These are phyloP conservation scores for Vigna mungo DNA, from an alignment of 306 rosid species.

Conservation along the genomic window DNA sequence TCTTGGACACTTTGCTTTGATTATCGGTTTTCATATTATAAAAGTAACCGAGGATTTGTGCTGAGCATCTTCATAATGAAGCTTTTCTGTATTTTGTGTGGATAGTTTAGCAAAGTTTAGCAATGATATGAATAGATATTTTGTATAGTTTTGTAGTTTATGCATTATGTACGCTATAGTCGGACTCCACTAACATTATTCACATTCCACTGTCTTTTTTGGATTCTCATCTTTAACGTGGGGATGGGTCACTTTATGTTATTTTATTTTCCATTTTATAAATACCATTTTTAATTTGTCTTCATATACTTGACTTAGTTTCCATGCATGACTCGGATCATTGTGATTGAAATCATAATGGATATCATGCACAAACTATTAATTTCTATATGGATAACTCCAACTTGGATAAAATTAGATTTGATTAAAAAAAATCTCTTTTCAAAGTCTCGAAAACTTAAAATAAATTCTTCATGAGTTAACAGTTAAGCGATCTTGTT, in stretches of 20 bases:
- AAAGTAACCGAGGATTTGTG: conserved; percentile 24
- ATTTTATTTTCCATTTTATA: conserved; percentile 3
- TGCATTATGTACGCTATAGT: background rate
- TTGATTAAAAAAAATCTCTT: background rate
- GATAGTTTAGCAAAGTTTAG: background rate
- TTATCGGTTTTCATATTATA: conserved; percentile 10
- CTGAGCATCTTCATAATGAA: conserved; percentile 39
- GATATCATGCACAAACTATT: background rate
- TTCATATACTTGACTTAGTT: background rate
- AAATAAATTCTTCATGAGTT: too few species aligned
- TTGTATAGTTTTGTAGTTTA: conserved; percentile 27
- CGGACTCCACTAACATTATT: conserved; percentile 42
- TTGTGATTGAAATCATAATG: background rate
- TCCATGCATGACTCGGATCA: background rate
- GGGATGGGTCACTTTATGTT: conserved; percentile 24
- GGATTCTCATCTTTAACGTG: conserved; percentile 39
- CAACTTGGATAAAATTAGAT: background rate
- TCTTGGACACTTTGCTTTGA: conserved; percentile 13
- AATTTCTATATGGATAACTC: background rate
- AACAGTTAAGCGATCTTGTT: too few species aligned
- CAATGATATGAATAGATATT: conserved; percentile 31
- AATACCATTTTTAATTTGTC: background rate
- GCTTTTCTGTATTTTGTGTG: conserved; percentile 25
- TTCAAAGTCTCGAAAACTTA: too few species aligned
- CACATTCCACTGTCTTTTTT: conserved; percentile 33